Base-by-base conservation (phyloP, 345 rosid genomes). In the Alliaria petiolata region DNA sequence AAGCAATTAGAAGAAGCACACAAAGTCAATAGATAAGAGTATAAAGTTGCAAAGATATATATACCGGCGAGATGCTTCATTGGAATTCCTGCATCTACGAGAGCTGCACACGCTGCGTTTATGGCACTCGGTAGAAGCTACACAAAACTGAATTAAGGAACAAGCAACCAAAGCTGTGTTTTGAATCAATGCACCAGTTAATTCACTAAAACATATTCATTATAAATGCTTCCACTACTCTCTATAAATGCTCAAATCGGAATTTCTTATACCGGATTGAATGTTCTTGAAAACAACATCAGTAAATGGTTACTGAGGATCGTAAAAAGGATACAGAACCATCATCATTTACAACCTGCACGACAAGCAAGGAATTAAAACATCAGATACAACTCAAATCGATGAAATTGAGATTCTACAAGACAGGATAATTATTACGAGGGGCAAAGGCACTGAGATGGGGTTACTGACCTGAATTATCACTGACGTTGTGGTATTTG, bases 41-140 rank as follows among this genome's bases (percentile, higher is more conserved):
- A 15, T 1, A 50, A 62, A 68, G 70, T 58, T 38, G 6, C 50
- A 45, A 52, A 65, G 56, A 54, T 35, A 35, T 35, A 55, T 50
- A 64, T 74, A 91, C 97, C 92, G 26, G 97, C 90, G 12, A 95
- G 95, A 86, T 91, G 95, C 87, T 84, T 89, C 89, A 89, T 71
- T 74, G 96, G 95, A 60, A 95, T 88, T 77, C 97, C 97, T 13
- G 97, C 99, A 51, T 95, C 99, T 11, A 95, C 89, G 73, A 91
- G 97, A 30, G 98, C 98, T 75, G 93, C 88, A 79, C 92, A 91
- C 15, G 93, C 90, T 31, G 98, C 98, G 76, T 95, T 95, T 83
- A 95, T 83, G 53, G 98, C 98, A 81, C 98, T 81, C 0, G 90
- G 88, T n/a, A 91, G 83, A 82, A 95, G 96, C 97, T 95, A 87